Percentiles rank a stretch among this genome's conserved stretches.
These are phyloP conservation scores for Mycena metata DNA, from an alignment of 768 basidiomycete genomes.

Conservation along the genomic window DNA sequence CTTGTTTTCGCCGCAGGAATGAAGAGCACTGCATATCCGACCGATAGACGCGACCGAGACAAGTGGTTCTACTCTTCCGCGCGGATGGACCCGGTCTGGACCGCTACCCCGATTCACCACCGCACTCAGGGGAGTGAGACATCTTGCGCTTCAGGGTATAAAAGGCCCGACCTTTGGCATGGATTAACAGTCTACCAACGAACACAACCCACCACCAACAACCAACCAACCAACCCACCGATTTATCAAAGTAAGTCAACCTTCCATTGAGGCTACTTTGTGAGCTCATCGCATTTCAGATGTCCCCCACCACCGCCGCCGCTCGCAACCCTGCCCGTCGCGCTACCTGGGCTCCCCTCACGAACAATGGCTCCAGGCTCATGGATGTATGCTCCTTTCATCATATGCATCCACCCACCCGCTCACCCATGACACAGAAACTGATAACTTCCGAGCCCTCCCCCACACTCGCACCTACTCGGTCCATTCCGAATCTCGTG, in stretches of 20 bases:
- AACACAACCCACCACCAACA: neutral
- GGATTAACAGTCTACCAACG: no score
- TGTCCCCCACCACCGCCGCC: neutral
- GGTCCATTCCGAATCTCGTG: neutral
- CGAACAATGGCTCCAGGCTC: neutral
- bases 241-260: neutral
- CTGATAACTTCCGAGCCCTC: neutral
- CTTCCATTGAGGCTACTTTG: neutral
- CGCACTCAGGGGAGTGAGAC: constrained; percentile 2
- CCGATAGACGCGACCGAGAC: no score
- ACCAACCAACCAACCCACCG: neutral
- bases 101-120: neutral
- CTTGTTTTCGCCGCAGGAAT: no score
- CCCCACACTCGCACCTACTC: no score
- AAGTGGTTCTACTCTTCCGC: neutral
- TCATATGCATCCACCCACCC: no score
- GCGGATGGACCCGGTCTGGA: neutral
- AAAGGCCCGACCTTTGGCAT: neutral
- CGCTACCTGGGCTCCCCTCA: neutral
- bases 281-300: neutral
- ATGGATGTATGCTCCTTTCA: neutral
- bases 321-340: neutral
- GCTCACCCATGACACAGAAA: neutral
- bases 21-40: no score
- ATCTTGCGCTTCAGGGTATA: neutral